Evolutionary conservation across 2,329 filamentous ascomycete species (phyloP).

Genomic region (Aspergillus eucalypticola): DNA sequence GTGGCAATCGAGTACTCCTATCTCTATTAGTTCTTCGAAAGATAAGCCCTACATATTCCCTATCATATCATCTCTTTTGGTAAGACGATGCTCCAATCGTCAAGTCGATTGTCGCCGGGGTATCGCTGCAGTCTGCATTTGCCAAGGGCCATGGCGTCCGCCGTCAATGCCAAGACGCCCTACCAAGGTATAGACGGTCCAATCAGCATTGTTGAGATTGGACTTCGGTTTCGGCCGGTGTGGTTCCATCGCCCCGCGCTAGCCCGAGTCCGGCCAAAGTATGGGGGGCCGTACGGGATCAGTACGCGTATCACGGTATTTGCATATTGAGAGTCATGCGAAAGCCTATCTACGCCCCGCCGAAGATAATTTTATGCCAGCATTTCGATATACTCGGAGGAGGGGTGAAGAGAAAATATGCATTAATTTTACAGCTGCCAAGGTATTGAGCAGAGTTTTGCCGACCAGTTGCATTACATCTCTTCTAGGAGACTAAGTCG

Average conservation of each 20-base stretch:
- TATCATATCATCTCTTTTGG: background rate
- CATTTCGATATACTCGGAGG: too few relatives aligned
- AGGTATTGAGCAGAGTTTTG: too few relatives aligned
- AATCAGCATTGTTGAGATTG: background rate
- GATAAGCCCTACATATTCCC: background rate
- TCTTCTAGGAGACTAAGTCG: background rate
- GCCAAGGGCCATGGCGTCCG: constrained; percentile 1
- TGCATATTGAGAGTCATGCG: background rate
- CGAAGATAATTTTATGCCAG: too few relatives aligned
- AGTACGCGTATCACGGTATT: background rate
- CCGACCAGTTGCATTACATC: too few relatives aligned
- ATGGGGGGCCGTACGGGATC: background rate
- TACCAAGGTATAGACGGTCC: background rate
- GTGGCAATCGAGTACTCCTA: background rate
- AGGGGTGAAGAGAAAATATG: too few relatives aligned
- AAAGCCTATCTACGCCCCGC: background rate
- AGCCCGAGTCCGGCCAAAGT: background rate
- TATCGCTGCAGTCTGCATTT: background rate
- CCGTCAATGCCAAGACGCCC: background rate
- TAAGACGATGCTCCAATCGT: background rate
- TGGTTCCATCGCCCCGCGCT: background rate
- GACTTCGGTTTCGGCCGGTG: background rate
- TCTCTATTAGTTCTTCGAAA: background rate
- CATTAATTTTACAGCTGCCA: too few relatives aligned
- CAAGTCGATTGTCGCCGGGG: background rate